These are phyloP conservation scores for Solanum lycopersicoides DNA, from an alignment of 257 asterid genomes.

Conservation along the genomic window DNA sequence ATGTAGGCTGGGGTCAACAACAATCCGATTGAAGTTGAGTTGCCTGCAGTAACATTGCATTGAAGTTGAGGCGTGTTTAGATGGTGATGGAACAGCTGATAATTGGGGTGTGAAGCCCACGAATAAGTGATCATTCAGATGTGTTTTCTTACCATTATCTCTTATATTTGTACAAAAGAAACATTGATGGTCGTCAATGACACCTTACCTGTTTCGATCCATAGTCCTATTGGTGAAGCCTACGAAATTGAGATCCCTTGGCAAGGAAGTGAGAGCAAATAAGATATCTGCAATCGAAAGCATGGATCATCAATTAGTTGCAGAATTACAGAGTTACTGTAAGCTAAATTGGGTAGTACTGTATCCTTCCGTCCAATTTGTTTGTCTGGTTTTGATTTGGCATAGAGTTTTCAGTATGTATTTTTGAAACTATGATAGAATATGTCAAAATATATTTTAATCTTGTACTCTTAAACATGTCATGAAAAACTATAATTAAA, in stretches of 20 bases:
- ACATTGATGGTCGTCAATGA: background rate
- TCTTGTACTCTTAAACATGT: background rate
- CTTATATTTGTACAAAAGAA: background rate
- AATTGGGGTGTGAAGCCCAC: background rate
- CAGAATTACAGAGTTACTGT: background rate
- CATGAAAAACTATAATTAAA: fast-evolving
- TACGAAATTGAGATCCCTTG: constrained; percentile 41
- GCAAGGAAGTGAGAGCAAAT: constrained; percentile 35
- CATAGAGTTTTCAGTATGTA: too few species aligned
- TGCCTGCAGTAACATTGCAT: constrained; percentile 15
- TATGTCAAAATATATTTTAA: too few species aligned
- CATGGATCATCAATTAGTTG: background rate
- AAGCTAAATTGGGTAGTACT: background rate
- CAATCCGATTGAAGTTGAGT: constrained; percentile 19
- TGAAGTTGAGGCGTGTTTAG: background rate
- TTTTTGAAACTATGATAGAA: too few species aligned
- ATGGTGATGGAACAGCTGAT: background rate
- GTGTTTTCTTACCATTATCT: background rate
- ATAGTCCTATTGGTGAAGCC: constrained; percentile 14
- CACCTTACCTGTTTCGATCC: constrained; percentile 16
- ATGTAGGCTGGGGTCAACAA: constrained; percentile 34
- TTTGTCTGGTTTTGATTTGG: background rate
- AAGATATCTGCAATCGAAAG: constrained; percentile 34
- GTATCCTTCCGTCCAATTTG: background rate
- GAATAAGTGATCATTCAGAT: background rate